A percentile compares a stretch with the other conserved stretches of the same genome.
Evolutionary conservation across 129 eudicot species (phyloP).

Genomic region (Artemisia argyi): DNA sequence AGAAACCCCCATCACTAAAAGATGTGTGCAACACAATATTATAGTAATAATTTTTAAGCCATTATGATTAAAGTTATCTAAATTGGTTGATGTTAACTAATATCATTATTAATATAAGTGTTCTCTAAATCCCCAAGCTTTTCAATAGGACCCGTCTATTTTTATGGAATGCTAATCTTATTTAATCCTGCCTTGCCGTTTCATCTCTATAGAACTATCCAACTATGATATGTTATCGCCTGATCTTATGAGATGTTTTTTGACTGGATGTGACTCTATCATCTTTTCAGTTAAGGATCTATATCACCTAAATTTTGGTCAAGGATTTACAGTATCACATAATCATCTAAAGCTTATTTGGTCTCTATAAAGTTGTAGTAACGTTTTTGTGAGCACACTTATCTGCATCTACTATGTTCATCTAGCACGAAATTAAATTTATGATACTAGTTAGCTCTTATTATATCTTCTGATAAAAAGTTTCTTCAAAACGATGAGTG

Average conservation of each 20-base stretch:
- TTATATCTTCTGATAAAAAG: neutral
- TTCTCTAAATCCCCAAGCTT: neutral
- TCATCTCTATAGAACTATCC: neutral
- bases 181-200: neutral
- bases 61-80: no score
- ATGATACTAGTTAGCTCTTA: neutral
- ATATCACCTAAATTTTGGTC: neutral
- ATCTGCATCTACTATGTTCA: no score
- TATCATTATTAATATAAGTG: no score
- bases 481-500: constrained; percentile 6
- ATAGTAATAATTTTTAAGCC: no score
- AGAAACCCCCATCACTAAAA: no score
- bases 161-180: constrained; percentile 3
- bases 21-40: no score
- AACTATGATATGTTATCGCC: neutral
- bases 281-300: neutral
- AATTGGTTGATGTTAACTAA: no score
- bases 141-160: neutral
- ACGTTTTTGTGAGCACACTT: no score
- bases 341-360: neutral
- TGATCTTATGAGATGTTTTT: neutral
- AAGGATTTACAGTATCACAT: neutral
- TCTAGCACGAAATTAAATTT: neutral
- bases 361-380: no score
- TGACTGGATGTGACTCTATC: neutral